Conservation (phyloP, 1,139 yeast species). For the Pichia sp. region DNA sequence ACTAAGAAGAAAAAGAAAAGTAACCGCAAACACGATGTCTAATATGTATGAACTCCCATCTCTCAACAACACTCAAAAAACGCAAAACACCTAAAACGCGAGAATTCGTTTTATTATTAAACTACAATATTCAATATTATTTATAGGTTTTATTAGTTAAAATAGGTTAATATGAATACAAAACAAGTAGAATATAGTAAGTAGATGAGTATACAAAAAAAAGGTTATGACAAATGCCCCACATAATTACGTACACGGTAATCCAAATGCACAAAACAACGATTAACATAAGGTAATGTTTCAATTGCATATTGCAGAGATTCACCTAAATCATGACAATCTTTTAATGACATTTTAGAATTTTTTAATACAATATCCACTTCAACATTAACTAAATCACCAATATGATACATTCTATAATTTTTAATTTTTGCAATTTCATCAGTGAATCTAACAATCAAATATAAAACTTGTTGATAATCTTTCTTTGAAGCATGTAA, state of each 20-base stretch:
- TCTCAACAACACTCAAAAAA: no score
- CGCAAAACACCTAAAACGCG: no score
- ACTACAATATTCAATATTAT: no score
- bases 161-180: no score
- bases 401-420: slow-evolving; percentile 69
- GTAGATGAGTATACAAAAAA: neutral
- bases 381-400: slow-evolving; percentile 71
- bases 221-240: slow-evolving; percentile 36
- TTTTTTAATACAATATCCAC: slow-evolving; percentile 60
- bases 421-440: slow-evolving; percentile 60
- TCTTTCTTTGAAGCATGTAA: slow-evolving; percentile 61
- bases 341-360: slow-evolving; percentile 48
- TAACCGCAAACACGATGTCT: no score
- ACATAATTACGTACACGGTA: slow-evolving; percentile 51
- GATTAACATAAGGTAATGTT: slow-evolving; percentile 66
- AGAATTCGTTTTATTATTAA: no score
- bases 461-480: slow-evolving; percentile 58
- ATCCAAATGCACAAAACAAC: slow-evolving; percentile 79
- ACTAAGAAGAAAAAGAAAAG: no score
- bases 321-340: slow-evolving; percentile 76
- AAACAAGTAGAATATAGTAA: no score
- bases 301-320: slow-evolving; percentile 76
- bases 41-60: no score
- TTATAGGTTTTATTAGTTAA: no score
- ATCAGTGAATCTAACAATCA: slow-evolving; percentile 65